Evolutionary conservation across 2,329 filamentous ascomycete genomes (phyloP).

Genomic region (Macrophomina phaseolina): DNA sequence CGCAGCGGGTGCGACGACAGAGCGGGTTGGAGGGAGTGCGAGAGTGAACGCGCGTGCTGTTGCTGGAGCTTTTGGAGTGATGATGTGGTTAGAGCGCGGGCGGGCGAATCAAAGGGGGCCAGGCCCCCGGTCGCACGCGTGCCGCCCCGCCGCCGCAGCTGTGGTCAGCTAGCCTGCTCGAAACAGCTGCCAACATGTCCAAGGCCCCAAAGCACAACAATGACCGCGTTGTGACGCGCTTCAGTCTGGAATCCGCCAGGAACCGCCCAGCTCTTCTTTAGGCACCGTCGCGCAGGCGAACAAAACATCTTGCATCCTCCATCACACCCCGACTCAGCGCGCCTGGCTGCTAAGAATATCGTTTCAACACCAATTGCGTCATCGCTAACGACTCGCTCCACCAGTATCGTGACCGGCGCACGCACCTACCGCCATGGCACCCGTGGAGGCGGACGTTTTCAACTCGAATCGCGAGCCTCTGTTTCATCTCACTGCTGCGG

Average conservation of each 20-base stretch:
- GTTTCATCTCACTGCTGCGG: constrained; percentile 39
- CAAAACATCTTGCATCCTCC: not conserved
- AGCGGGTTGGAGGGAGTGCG: not conserved
- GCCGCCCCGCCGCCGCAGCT: constrained; percentile 17
- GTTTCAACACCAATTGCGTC: constrained; percentile 25
- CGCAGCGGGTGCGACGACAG: constrained; percentile 9
- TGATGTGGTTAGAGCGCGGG: constrained; percentile 14
- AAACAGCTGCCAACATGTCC: constrained; percentile 1
- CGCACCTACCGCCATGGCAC: constrained; percentile 38
- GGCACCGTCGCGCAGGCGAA: not conserved
- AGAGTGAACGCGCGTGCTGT: not conserved
- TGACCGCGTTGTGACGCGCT: constrained; percentile 20
- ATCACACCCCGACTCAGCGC: not conserved
- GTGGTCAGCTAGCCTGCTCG: constrained; percentile 6
- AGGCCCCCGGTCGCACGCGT: constrained; percentile 9
- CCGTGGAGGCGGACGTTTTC: constrained; percentile 39
- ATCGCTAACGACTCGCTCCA: constrained; percentile 7
- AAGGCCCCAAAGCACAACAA: not conserved
- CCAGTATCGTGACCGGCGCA: constrained; percentile 5
- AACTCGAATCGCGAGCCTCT: constrained; percentile 43
- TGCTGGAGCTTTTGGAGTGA: constrained; percentile 16
- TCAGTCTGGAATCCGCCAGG: not conserved
- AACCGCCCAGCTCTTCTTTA: not conserved
- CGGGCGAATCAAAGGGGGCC: constrained; percentile 5
- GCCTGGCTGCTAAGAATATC: constrained; percentile 9